These are phyloP conservation scores for Adansonia gregorii DNA, from an alignment of 441 rosid genomes.

Conservation along the genomic window DNA sequence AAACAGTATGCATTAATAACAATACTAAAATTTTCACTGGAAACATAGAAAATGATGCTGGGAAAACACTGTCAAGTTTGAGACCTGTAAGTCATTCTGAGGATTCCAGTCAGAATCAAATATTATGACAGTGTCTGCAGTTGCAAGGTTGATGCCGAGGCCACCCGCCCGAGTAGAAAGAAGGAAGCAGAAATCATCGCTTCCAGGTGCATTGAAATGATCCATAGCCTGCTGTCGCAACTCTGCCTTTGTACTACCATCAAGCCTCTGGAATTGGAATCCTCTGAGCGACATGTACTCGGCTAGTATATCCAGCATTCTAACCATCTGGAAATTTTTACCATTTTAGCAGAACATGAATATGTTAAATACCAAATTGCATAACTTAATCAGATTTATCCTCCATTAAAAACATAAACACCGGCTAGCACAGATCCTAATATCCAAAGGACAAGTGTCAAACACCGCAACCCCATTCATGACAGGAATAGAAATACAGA, in stretches of 20 bases:
- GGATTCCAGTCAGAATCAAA: conserved; percentile 99
- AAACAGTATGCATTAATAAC: conserved; percentile 19
- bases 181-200: conserved; percentile 99
- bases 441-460: neutral
- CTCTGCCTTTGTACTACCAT: conserved; percentile 99
- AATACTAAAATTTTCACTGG: neutral
- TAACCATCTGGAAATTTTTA: conserved; percentile 79
- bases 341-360: conserved; percentile 18
- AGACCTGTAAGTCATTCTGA: conserved; percentile 98
- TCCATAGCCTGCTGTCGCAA: conserved; percentile 99
- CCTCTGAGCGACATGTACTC: conserved; percentile 92
- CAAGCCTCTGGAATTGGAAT: conserved; percentile 98
- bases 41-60: conserved; percentile 23
- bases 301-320: conserved; percentile 97
- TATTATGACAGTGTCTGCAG: conserved; percentile 98
- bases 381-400: conserved; percentile 24
- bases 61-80: conserved; percentile 20
- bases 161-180: conserved; percentile 99
- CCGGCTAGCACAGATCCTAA: neutral
- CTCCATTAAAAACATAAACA: conserved; percentile 15
- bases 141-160: conserved; percentile 98
- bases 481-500: neutral
- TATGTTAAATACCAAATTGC: conserved; percentile 10
- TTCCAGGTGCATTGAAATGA: conserved; percentile 97
- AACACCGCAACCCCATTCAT: neutral